Percentiles rank a stretch among this genome's conserved stretches.
Evolutionary conservation across 495 filamentous ascomycete species (phyloP).

Genomic region (Podospora pseudopauciseta): DNA sequence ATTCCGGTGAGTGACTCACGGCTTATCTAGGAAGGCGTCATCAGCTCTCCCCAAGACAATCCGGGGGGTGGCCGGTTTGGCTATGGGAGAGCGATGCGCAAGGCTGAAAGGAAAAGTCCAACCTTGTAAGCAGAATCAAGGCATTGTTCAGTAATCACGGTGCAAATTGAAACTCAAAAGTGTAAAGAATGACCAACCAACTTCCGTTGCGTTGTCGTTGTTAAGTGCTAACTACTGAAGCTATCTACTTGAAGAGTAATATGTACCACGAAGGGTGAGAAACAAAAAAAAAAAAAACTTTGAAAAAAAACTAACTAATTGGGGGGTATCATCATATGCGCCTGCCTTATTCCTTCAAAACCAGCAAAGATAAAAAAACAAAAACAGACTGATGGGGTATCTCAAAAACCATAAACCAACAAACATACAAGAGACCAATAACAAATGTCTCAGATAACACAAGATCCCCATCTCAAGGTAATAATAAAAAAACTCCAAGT

Average conservation of each 20-base stretch:
- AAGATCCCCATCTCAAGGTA: neutral
- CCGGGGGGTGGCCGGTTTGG: neutral
- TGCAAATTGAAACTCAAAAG: neutral
- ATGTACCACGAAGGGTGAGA: neutral
- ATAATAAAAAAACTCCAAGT: neutral
- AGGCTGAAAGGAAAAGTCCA: neutral
- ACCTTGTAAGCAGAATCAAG: neutral
- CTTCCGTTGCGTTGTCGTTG: neutral
- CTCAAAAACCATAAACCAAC: slow-evolving; percentile 3
- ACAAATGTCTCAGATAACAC: neutral
- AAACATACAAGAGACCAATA: neutral
- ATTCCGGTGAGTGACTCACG: neutral
- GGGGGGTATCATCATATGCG: slow-evolving; percentile 5
- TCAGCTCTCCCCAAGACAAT: neutral
- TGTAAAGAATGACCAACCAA: neutral
- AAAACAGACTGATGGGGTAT: neutral
- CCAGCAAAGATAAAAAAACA: neutral
- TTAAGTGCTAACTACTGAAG: neutral
- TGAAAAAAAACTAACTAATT: neutral
- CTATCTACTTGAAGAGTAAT: neutral
- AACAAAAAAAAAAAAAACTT: neutral
- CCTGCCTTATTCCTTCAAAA: slow-evolving; percentile 5
- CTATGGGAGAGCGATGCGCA: neutral
- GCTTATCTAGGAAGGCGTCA: neutral
- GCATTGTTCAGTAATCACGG: neutral